A percentile compares a stretch with the other conserved stretches of the same genome.
These are phyloP conservation scores for Mesembryanthemum crystallinum DNA, from an alignment of 148 eudicot species.

Conservation along the genomic window DNA sequence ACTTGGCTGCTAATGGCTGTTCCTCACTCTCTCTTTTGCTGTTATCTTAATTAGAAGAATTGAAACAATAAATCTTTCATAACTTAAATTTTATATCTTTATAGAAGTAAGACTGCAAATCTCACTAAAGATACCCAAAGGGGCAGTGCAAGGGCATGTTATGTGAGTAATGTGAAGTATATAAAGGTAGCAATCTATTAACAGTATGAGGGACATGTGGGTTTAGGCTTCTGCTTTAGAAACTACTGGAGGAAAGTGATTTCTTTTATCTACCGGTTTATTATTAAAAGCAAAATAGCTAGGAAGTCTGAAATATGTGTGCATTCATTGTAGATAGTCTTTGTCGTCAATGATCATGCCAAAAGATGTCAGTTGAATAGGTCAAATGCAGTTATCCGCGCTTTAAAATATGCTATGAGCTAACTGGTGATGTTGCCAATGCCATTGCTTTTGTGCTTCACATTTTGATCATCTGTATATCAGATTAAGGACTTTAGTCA, in stretches of 20 bases:
- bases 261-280: background rate
- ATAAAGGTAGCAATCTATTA: background rate
- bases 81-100: background rate
- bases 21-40: background rate
- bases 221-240: background rate
- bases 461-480: background rate
- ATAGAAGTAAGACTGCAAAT: background rate
- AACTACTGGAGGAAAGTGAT: background rate
- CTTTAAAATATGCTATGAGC: background rate
- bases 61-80: background rate
- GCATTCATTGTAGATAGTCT: background rate
- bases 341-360: background rate
- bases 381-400: background rate
- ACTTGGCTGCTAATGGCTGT: background rate
- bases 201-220: background rate
- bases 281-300: background rate
- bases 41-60: background rate
- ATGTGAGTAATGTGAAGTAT: constrained; percentile 5
- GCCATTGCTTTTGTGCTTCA: background rate
- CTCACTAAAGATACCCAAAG: background rate
- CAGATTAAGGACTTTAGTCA: background rate
- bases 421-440: background rate
- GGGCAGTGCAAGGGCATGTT: background rate
- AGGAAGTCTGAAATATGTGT: background rate
- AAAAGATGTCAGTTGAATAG: background rate